Percentiles rank a stretch among this genome's conserved stretches.
phyloP scores from a whole-genome alignment of 805 yeast species.

The Hagleromyces aurorensis region DNA sequence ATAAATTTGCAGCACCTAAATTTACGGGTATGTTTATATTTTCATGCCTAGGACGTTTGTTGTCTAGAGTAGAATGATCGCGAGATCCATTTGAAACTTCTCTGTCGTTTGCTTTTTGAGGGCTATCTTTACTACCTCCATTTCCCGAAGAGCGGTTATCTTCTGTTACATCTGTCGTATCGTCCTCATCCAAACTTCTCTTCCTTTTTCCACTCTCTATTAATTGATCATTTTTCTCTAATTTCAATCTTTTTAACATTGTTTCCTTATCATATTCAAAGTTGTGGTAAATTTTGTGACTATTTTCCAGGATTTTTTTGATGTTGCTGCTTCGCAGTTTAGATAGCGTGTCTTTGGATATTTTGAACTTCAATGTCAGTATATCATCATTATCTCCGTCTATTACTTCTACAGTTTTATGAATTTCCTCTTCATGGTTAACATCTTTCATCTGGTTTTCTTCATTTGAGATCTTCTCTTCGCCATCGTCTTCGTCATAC shows the following conservation, averaged over 20 bases:
- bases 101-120: conserved; percentile 20
- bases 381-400: conserved; percentile 17
- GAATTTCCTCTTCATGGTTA: background rate
- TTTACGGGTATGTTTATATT: conserved; percentile 31
- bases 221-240: conserved; percentile 74
- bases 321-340: conserved; percentile 30
- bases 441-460: conserved; percentile 4
- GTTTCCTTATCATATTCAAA: conserved; percentile 74
- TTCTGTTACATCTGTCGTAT: conserved; percentile 12
- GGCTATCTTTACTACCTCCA: conserved; percentile 15
- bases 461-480: conserved; percentile 1
- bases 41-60: conserved; percentile 23
- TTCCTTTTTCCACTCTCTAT: conserved; percentile 32
- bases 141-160: conserved; percentile 7
- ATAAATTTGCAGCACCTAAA: conserved; percentile 67
- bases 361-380: conserved; percentile 28
- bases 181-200: conserved; percentile 20
- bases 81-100: conserved; percentile 27
- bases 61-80: conserved; percentile 4
- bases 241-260: conserved; percentile 60
- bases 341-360: conserved; percentile 30
- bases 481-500: conserved; percentile 21
- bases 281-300: conserved; percentile 65
- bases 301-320: conserved; percentile 43
- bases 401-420: conserved; percentile 3